These are phyloP conservation scores for Asterella californica DNA, from an alignment of 225 moss, liverwort and hornwort species.

Conservation along the genomic window DNA sequence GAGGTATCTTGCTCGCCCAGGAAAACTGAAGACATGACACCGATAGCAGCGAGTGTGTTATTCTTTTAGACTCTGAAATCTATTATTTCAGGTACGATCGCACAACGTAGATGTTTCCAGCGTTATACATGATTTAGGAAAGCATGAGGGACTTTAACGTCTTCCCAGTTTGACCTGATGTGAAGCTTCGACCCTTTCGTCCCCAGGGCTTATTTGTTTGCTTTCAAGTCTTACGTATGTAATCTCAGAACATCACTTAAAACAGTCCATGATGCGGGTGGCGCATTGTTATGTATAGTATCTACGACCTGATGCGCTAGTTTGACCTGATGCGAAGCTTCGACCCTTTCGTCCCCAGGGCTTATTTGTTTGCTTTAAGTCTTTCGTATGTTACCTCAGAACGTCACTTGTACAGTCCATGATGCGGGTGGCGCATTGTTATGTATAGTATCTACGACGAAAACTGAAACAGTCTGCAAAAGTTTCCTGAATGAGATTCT, in stretches of 20 bases:
- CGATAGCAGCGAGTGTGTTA: conserved; percentile 13
- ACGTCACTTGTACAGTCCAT: background rate
- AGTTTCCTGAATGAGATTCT: background rate
- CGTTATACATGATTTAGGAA: background rate
- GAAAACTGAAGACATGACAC: conserved; percentile 9
- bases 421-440: background rate
- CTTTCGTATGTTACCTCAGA: background rate
- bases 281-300: background rate
- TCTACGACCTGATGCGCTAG: too few species aligned
- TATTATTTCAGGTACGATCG: conserved; percentile 1
- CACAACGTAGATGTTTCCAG: background rate
- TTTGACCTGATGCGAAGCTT: background rate
- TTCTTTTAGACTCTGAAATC: conserved; percentile 10
- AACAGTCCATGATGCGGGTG: background rate
- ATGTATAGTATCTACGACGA: background rate
- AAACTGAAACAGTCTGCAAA: background rate
- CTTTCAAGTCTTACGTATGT: conserved; percentile 1
- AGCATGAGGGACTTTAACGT: conserved; percentile 1
- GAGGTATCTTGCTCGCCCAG: conserved; percentile 5
- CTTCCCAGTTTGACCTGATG: conserved; percentile 1
- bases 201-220: background rate
- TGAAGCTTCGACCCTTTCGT: background rate
- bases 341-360: background rate
- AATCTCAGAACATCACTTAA: background rate
- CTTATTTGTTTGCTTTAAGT: conserved; percentile 1